Conservation (phyloP, 768 basidiomycete genomes). For the Lepiota venenata region DNA sequence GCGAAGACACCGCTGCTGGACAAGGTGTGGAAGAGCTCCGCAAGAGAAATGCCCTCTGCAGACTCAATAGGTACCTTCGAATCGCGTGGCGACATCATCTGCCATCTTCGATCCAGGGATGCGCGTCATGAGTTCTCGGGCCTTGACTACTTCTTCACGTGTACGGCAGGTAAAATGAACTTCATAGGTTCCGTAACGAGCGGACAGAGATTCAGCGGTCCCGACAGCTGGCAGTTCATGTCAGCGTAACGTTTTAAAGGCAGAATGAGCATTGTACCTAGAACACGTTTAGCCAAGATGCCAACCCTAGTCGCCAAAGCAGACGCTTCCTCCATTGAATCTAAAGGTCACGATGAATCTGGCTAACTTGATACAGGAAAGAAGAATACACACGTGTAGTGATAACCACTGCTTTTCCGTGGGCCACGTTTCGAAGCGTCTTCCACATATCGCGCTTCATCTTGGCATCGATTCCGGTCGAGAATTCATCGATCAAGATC, state of each 20-base stretch:
- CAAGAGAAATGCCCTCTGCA: constrained; percentile 43
- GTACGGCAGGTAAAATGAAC: constrained; percentile 71
- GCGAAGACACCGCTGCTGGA: constrained; percentile 49
- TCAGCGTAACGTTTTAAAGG: background rate
- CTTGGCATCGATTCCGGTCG: constrained; percentile 78
- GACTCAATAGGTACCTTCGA: constrained; percentile 61
- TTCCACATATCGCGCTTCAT: constrained; percentile 86
- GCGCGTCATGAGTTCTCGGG: constrained; percentile 56
- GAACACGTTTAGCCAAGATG: constrained; percentile 67
- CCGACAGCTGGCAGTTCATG: constrained; percentile 49
- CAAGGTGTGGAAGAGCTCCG: constrained; percentile 55
- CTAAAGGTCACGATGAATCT: constrained; percentile 25
- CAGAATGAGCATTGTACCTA: constrained; percentile 41
- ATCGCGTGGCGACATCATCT: constrained; percentile 73
- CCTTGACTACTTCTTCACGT: constrained; percentile 53
- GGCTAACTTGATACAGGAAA: background rate
- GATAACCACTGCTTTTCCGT: constrained; percentile 68
- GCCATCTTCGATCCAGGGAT: constrained; percentile 62
- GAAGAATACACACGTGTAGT: constrained; percentile 56
- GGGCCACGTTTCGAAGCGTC: constrained; percentile 59
- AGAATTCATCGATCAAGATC: constrained; percentile 80
- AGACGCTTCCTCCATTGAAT: constrained; percentile 85
- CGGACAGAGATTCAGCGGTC: constrained; percentile 57
- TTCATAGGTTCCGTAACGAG: constrained; percentile 72
- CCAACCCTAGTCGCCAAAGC: constrained; percentile 75